Percentiles rank a stretch among this genome's conserved stretches.
Evolutionary conservation across 371 early-diverging fungal genomes (phyloP).

Genomic region (Zancudomyces culisetae): DNA sequence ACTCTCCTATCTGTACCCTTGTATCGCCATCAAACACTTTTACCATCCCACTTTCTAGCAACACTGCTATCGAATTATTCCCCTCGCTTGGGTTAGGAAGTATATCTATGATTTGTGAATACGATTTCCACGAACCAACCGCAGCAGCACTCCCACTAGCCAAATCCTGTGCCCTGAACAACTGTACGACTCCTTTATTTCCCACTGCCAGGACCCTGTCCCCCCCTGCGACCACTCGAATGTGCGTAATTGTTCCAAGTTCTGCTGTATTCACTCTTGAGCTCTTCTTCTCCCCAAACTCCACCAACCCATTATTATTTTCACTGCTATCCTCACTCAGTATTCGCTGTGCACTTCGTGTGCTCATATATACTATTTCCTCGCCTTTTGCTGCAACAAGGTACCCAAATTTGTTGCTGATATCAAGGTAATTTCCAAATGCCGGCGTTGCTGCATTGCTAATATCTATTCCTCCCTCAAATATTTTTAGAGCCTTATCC

Average conservation of each 20-base stretch:
- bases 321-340: constrained; percentile 10
- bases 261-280: constrained; percentile 7
- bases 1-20: constrained; percentile 3
- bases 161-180: constrained; percentile 11
- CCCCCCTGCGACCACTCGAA: constrained; percentile 14
- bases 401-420: constrained; percentile 21
- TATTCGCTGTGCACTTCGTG: constrained; percentile 5
- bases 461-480: constrained; percentile 8
- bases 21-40: constrained; percentile 8
- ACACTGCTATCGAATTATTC: constrained; percentile 10
- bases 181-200: constrained; percentile 4
- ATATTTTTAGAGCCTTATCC: constrained; percentile 6
- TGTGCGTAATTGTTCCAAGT: constrained; percentile 12
- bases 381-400: constrained; percentile 13
- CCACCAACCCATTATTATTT: constrained; percentile 8
- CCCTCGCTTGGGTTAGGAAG: constrained; percentile 14
- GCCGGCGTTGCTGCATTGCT: constrained; percentile 14
- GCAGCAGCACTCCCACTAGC: not conserved
- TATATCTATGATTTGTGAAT: constrained; percentile 10
- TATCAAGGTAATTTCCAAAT: constrained; percentile 14
- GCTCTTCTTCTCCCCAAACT: constrained; percentile 9
- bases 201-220: constrained; percentile 12
- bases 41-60: constrained; percentile 9
- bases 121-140: not conserved
- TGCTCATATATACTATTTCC: not conserved